Evolutionary conservation across 176 grass and related monocot genomes (phyloP).

Genomic region (Guadua angustifolia): DNA sequence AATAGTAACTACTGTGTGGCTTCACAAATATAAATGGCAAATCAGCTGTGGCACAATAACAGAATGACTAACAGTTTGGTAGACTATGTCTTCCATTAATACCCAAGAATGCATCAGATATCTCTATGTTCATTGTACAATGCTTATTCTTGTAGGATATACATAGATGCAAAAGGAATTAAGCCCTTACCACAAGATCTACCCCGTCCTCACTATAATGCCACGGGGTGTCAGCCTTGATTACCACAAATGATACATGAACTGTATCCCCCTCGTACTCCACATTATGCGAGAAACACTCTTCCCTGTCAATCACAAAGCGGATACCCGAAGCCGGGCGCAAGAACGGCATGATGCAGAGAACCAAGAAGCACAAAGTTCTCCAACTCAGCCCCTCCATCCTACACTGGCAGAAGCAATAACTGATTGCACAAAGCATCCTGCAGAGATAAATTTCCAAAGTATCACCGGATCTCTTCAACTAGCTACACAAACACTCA

Average conservation of each 20-base stretch:
- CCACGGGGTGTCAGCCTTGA: slow-evolving; percentile 92
- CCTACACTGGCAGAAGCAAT: not conserved
- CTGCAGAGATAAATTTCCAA: slow-evolving; percentile 37
- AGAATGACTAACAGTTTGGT: not conserved
- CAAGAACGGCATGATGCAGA: slow-evolving; percentile 41
- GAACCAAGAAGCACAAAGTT: slow-evolving; percentile 39
- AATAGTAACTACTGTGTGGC: not conserved
- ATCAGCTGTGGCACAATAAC: not conserved
- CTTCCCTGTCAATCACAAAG: slow-evolving; percentile 94
- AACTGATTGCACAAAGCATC: not conserved
- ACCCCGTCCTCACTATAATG: slow-evolving; percentile 95
- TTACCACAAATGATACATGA: slow-evolving; percentile 91
- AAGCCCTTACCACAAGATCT: slow-evolving; percentile 84
- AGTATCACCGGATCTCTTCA: not conserved
- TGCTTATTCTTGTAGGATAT: not conserved
- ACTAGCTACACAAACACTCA: not conserved
- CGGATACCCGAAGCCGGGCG: slow-evolving; percentile 63
- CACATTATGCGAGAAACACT: slow-evolving; percentile 92
- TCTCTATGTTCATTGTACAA: not conserved
- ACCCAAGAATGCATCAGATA: not conserved
- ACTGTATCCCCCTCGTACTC: slow-evolving; percentile 93
- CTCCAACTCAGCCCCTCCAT: slow-evolving; percentile 55
- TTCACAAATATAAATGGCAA: not conserved
- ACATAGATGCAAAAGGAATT: not conserved
- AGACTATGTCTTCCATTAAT: not conserved